These are phyloP conservation scores for Avena sativa DNA, from an alignment of 176 grass and related monocot species.

Conservation along the genomic window DNA sequence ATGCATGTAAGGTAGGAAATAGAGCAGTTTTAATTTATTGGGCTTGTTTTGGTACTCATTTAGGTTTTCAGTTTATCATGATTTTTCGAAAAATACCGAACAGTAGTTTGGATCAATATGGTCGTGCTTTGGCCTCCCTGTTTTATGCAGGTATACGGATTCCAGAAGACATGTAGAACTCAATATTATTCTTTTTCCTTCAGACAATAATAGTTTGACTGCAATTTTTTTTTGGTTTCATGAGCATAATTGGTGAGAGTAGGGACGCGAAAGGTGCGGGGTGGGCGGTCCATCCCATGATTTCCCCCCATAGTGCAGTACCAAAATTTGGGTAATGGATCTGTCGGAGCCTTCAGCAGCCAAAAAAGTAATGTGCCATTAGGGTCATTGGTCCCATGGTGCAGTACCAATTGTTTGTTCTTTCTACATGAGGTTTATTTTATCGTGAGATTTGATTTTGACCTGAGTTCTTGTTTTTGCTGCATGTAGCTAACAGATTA, in stretches of 20 bases:
- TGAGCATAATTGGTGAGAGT: not conserved
- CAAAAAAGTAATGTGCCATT: not conserved
- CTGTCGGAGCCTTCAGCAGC: not conserved
- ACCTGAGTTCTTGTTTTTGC: conserved; percentile 23
- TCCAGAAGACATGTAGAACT: not conserved
- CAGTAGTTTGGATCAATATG: not conserved
- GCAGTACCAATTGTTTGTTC: conserved; percentile 14
- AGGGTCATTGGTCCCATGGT: not conserved
- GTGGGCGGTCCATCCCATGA: not conserved
- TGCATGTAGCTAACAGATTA: conserved; percentile 11
- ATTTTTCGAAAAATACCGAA: not conserved
- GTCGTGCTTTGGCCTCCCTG: not conserved
- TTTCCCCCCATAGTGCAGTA: not conserved
- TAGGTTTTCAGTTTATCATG: conserved; percentile 8
- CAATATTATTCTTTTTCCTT: conserved; percentile 21
- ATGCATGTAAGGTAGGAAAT: conserved; percentile 34
- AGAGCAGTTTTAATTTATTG: not conserved
- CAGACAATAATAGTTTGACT: conserved; percentile 11
- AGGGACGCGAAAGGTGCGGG: not conserved
- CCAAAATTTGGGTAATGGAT: not conserved
- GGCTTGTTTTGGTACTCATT: conserved; percentile 7
- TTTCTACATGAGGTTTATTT: conserved; percentile 31
- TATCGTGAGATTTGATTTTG: conserved; percentile 25
- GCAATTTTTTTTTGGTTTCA: not conserved
- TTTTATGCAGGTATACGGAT: not conserved